Evolutionary conservation across 2,329 filamentous ascomycete species (phyloP).

Genomic region (Ceratocystis albifundus): DNA sequence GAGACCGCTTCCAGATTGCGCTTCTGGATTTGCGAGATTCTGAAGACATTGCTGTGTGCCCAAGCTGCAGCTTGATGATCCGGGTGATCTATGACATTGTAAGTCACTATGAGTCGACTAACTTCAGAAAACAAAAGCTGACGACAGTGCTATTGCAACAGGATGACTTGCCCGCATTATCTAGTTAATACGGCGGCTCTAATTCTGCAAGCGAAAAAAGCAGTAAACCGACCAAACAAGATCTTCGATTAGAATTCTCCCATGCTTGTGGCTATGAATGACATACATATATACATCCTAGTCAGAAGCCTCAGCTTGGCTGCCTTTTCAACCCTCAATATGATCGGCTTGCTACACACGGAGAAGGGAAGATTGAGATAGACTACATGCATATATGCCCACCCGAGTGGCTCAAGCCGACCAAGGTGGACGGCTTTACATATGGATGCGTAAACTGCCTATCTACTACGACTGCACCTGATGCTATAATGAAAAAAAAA

Average conservation of each 20-base stretch:
- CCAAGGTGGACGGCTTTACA: not conserved
- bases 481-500: not conserved
- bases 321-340: not conserved
- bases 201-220: not conserved
- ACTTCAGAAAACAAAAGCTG: not conserved
- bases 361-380: no score
- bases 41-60: slow-evolving; percentile 91
- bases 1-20: slow-evolving; percentile 87
- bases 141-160: not conserved
- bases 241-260: not conserved
- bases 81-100: slow-evolving; percentile 83
- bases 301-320: not conserved
- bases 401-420: no score
- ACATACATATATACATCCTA: not conserved
- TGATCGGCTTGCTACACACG: not conserved
- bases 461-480: not conserved
- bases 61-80: slow-evolving; percentile 95
- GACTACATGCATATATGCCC: no score
- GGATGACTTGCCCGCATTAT: slow-evolving; percentile 4
- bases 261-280: not conserved
- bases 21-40: slow-evolving; percentile 77
- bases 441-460: not conserved
- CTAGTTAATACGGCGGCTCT: not conserved
- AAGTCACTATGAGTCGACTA: slow-evolving; percentile 28
- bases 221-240: not conserved